Evolutionary conservation across 2,329 filamentous ascomycete genomes (phyloP), one percentile per base, ranked within the genome.

Genomic region (Acephala macrosclerotiorum): DNA sequence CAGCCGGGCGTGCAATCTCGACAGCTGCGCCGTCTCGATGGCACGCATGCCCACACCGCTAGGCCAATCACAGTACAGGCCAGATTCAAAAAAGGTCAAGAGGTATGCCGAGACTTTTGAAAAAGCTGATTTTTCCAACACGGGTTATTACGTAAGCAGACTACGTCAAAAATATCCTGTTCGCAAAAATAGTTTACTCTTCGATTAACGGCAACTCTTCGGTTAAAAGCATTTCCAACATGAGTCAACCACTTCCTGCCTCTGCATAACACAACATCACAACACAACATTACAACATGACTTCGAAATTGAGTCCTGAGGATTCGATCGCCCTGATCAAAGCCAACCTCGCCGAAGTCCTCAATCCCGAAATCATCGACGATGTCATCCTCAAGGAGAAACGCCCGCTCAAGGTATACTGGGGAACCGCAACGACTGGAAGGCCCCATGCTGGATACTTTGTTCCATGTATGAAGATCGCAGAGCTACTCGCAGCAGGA

Each of bases 401-500:
- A 61, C 85, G 90, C 56, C 87, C 89, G 61, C 85, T 92, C 60
- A 91, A 89, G 77, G 88, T 96, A 78, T 97, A 97, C 87, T 96
- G 92, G 93, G 87, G 93, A 18, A 96, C 93, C 0, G 74, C 73
- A 33, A 73, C 74, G 4, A 75, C 74, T 12, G 93, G 93, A n/a
- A 86, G 90, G 66, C 94, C 94, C 62, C 94, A 97, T 79, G 92
- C 89, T 77, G 94, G 93, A 72, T 97, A 97, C 84, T 92, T 97
- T 33, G 74, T 75, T 6, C 90, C 94, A 6, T 90, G 91, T 73
- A 87, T 97, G 76, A 97, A 97, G 80, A 91, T 97, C 68, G 94
- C 93, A 45, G 91, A 97, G 77, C 89, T 97, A 75, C 87, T 97
- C 38, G 86, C 88, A 40, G 94, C 95, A 35, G 94, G 91, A 42